Conservation (phyloP, 2,329 filamentous ascomycete genomes). For the Talaromyces amestolkiae region DNA sequence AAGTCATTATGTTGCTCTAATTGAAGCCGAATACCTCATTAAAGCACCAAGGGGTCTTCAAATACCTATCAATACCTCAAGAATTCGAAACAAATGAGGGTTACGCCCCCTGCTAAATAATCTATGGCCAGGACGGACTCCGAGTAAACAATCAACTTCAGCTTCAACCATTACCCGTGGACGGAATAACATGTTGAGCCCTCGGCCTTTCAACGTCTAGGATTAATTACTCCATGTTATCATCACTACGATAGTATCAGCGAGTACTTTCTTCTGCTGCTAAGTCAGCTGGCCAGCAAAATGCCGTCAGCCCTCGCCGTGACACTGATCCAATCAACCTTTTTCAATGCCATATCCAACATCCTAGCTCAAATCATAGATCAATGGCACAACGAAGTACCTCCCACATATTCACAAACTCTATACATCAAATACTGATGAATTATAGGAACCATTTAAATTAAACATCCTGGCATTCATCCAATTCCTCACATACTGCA, state of each 20-base stretch:
- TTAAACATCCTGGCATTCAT: slow-evolving; percentile 68
- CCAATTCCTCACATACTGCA: slow-evolving; percentile 72
- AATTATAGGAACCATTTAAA: slow-evolving; percentile 54
- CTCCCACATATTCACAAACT: no score
- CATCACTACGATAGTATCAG: background rate
- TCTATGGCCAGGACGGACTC: background rate
- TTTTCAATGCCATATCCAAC: slow-evolving; percentile 40
- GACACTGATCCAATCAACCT: slow-evolving; percentile 38
- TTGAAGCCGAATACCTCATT: background rate
- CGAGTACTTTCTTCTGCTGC: background rate
- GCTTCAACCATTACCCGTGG: background rate
- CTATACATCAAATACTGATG: background rate
- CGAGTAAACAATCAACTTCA: background rate
- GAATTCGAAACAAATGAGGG: background rate
- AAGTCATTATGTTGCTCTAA: background rate
- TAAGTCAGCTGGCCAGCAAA: background rate
- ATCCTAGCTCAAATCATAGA: slow-evolving; percentile 40
- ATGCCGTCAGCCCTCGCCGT: slow-evolving; percentile 31
- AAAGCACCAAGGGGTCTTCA: background rate
- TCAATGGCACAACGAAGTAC: slow-evolving; percentile 36
- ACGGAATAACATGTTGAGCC: background rate
- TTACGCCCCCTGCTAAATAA: background rate
- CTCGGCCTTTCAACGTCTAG: background rate
- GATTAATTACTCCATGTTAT: background rate
- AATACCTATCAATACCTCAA: background rate